phyloP scores from a whole-genome alignment of 2,329 filamentous ascomycete genomes.

The Penicillium frequentans region DNA sequence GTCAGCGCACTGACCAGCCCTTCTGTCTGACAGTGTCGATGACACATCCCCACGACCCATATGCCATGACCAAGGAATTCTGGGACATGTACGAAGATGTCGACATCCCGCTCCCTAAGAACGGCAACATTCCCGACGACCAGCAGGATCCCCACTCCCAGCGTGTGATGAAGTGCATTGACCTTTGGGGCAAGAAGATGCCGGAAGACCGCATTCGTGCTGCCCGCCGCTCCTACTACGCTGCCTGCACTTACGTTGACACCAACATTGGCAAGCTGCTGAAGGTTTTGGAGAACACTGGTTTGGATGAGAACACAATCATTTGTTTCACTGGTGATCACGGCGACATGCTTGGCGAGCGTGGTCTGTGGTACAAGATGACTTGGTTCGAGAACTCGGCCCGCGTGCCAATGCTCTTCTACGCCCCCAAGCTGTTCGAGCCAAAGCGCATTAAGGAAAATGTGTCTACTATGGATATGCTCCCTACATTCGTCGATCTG shows the following conservation, averaged over 20 bases:
- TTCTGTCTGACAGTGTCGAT: conserved; percentile 91
- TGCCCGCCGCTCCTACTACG: conserved; percentile 86
- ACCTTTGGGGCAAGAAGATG: conserved; percentile 81
- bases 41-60: conserved; percentile 92
- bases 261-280: conserved; percentile 85
- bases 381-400: conserved; percentile 91
- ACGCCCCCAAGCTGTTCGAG: conserved; percentile 72
- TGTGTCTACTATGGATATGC: conserved; percentile 86
- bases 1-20: conserved; percentile 73
- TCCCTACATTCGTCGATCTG: conserved; percentile 84
- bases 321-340: conserved; percentile 92
- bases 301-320: conserved; percentile 81
- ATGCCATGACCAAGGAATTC: conserved; percentile 89
- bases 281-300: conserved; percentile 73
- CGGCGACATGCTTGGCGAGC: conserved; percentile 93
- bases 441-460: conserved; percentile 78
- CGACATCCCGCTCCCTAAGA: conserved; percentile 79
- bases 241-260: conserved; percentile 90
- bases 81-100: conserved; percentile 91
- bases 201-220: conserved; percentile 82
- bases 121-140: conserved; percentile 70
- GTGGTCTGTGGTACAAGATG: conserved; percentile 95
- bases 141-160: conserved; percentile 84
- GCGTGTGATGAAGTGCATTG: conserved; percentile 81
- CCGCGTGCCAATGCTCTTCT: conserved; percentile 82